A percentile compares a stretch with the other conserved stretches of the same genome.
These are phyloP conservation scores for Geotrichum europaeum DNA, from an alignment of 1,139 yeast genomes.

Conservation along the genomic window DNA sequence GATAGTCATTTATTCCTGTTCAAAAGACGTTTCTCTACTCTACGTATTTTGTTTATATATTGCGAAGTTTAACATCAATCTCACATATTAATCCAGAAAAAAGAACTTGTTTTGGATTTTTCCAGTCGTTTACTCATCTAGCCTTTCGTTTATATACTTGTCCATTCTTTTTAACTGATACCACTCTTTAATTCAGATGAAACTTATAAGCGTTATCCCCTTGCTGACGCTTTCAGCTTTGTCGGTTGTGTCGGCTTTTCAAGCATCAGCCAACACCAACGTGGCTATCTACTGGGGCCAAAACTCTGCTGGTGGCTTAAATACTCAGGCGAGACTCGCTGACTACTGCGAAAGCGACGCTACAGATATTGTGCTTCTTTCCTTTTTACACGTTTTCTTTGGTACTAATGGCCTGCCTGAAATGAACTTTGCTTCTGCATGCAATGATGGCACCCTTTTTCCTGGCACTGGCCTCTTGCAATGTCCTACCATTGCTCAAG, in stretches of 20 bases:
- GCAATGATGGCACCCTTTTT: conserved; percentile 28
- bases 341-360: conserved; percentile 62
- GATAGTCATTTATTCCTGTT: neutral
- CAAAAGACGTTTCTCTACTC: neutral
- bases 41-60: neutral
- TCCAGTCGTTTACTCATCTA: neutral
- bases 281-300: conserved; percentile 93
- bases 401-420: conserved; percentile 37
- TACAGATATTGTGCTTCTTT: conserved; percentile 65
- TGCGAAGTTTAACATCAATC: neutral
- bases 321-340: conserved; percentile 53
- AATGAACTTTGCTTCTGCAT: conserved; percentile 64
- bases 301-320: conserved; percentile 54
- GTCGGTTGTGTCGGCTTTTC: conserved; percentile 4
- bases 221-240: neutral
- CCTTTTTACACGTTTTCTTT: conserved; percentile 66
- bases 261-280: conserved; percentile 37
- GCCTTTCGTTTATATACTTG: neutral
- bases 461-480: conserved; percentile 31
- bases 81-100: neutral
- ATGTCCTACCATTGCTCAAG: conserved; percentile 44
- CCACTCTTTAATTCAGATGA: neutral
- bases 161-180: neutral
- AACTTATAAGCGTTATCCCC: neutral
- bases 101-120: neutral